These are phyloP conservation scores for Symbiodinium pilosum DNA, from an alignment of 73 alveolate genomes.

Conservation along the genomic window DNA sequence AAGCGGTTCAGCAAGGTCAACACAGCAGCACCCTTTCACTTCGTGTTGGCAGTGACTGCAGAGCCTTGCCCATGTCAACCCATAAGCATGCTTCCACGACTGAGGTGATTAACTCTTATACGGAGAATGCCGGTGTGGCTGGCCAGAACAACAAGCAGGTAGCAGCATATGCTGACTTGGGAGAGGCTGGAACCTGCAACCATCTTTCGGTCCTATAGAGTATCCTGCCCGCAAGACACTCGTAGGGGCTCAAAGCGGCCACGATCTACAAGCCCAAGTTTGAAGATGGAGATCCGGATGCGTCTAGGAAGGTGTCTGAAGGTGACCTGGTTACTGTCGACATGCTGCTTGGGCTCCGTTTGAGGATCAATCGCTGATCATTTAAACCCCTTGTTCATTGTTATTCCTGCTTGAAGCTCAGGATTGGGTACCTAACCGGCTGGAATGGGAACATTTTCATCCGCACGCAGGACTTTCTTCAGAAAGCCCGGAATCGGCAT, in stretches of 20 bases:
- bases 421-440: conserved; percentile 80
- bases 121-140: conserved; percentile 85
- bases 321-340: conserved; percentile 80
- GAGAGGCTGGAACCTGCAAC: conserved; percentile 22
- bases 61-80: no score
- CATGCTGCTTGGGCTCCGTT: not conserved
- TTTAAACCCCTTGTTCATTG: not conserved
- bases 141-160: conserved; percentile 90
- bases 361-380: not conserved
- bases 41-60: no score
- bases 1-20: conserved; percentile 2
- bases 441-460: conserved; percentile 85
- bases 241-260: conserved; percentile 78
- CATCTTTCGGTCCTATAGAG: not conserved
- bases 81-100: no score
- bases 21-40: no score
- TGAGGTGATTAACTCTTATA: conserved; percentile 73
- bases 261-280: conserved; percentile 83
- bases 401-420: not conserved
- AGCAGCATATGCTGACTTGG: conserved; percentile 77
- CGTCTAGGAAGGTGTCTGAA: not conserved
- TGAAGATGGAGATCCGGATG: conserved; percentile 35
- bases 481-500: not conserved
- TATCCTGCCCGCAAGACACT: not conserved
- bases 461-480: conserved; percentile 51